These are phyloP conservation scores for Babesia bovis DNA, from an alignment of 169 alveolate genomes.

Conservation along the genomic window DNA sequence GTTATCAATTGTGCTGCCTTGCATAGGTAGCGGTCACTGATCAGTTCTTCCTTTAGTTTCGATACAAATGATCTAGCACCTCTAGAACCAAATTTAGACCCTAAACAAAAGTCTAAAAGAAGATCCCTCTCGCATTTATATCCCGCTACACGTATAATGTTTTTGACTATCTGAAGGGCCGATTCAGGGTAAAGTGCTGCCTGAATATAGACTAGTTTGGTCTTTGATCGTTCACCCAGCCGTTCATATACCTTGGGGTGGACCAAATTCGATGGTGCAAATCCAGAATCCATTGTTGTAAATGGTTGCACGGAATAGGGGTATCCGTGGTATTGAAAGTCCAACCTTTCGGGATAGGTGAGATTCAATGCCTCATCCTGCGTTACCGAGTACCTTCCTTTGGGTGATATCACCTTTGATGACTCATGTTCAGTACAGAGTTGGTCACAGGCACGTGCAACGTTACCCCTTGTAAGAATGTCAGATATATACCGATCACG, in stretches of 20 bases:
- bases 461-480: conserved; percentile 50
- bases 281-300: conserved; percentile 1
- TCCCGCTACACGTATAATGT: conserved; percentile 68
- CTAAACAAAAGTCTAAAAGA: conserved; percentile 54
- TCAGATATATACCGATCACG: conserved; percentile 65
- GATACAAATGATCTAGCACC: conserved; percentile 70
- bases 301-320: conserved; percentile 53
- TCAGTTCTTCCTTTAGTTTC: conserved; percentile 66
- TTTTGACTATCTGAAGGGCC: conserved; percentile 67
- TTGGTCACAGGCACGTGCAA: conserved; percentile 53
- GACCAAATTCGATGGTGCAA: conserved; percentile 55
- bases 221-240: conserved; percentile 55
- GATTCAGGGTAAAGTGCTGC: conserved; percentile 71
- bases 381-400: not conserved
- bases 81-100: conserved; percentile 67
- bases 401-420: not conserved
- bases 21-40: conserved; percentile 20
- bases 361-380: conserved; percentile 26
- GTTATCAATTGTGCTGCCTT: conserved; percentile 51
- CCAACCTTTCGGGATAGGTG: conserved; percentile 55
- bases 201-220: conserved; percentile 67
- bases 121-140: conserved; percentile 72
- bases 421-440: conserved; percentile 43
- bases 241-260: conserved; percentile 25
- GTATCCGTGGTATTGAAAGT: conserved; percentile 48